Conservation (phyloP, 768 basidiomycete species). For the Phylloporus sp. region DNA sequence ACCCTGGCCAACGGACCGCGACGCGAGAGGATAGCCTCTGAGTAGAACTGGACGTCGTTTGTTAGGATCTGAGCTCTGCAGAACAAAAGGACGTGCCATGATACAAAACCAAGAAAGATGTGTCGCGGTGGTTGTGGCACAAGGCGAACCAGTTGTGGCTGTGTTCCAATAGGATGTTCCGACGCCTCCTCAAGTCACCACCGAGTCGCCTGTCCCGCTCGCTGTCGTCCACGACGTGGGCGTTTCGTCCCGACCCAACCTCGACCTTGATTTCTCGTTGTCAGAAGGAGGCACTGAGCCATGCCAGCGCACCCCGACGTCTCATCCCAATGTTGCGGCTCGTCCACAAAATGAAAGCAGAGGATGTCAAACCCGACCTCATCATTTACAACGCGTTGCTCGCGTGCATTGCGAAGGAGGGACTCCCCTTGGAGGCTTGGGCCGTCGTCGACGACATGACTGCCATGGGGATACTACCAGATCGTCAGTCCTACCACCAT, state of each 20-base stretch:
- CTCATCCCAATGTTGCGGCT: constrained; percentile 41
- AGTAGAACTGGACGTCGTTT: constrained; percentile 63
- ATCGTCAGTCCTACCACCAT: constrained; percentile 51
- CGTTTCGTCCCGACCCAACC: constrained; percentile 22
- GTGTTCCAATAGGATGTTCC: constrained; percentile 15
- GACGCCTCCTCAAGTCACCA: background rate
- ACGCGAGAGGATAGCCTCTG: constrained; percentile 89
- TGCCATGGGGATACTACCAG: constrained; percentile 44
- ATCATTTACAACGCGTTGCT: constrained; percentile 58
- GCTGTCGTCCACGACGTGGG: constrained; percentile 19
- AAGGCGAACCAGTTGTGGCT: constrained; percentile 25
- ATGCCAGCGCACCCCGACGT: constrained; percentile 34
- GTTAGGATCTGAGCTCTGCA: background rate
- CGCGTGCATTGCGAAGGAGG: constrained; percentile 41
- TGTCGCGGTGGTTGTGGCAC: constrained; percentile 9
- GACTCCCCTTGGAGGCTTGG: constrained; percentile 49
- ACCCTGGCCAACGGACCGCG: constrained; percentile 93
- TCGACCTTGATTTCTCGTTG: constrained; percentile 27
- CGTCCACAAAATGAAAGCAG: constrained; percentile 55
- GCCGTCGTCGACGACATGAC: constrained; percentile 72
- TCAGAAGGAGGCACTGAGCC: constrained; percentile 30
- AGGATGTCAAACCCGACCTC: constrained; percentile 49
- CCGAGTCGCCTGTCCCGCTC: background rate
- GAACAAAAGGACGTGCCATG: constrained; percentile 18
- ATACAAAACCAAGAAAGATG: constrained; percentile 16